phyloP scores from a whole-genome alignment of 371 early-diverging fungal species.

The Mortierella sp. region DNA sequence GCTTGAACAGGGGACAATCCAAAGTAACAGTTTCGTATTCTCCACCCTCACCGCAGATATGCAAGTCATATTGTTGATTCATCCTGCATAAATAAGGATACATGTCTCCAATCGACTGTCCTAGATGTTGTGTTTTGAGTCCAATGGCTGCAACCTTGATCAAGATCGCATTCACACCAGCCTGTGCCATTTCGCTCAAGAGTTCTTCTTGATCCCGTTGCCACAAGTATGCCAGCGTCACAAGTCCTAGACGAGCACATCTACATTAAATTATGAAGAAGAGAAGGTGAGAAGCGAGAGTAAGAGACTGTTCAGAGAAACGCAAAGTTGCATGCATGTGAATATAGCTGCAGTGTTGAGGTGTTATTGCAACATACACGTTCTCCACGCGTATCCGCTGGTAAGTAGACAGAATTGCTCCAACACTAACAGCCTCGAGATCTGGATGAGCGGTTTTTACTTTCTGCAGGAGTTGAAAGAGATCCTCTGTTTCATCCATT shows the following conservation, averaged over 20 bases:
- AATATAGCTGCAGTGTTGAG: not conserved
- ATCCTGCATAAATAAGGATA: constrained; percentile 76
- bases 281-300: constrained; percentile 1
- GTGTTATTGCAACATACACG: constrained; percentile 71
- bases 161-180: constrained; percentile 87
- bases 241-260: constrained; percentile 87
- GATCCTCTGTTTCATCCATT: constrained; percentile 98
- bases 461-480: constrained; percentile 77
- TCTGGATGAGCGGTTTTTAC: constrained; percentile 77
- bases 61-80: constrained; percentile 86
- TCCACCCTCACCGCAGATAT: constrained; percentile 99
- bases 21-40: constrained; percentile 98
- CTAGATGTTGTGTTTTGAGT: constrained; percentile 79
- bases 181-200: constrained; percentile 93
- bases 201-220: constrained; percentile 89
- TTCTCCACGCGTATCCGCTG: constrained; percentile 98
- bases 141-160: constrained; percentile 97
- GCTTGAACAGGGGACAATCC: constrained; percentile 97
- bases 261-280: constrained; percentile 53
- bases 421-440: constrained; percentile 93
- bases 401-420: constrained; percentile 98
- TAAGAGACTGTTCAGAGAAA: not conserved
- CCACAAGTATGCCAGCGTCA: constrained; percentile 96
- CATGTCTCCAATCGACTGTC: constrained; percentile 85
- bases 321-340: not conserved